Conservation (phyloP, 2,329 filamentous ascomycete species). For the Claviceps capensis region DNA sequence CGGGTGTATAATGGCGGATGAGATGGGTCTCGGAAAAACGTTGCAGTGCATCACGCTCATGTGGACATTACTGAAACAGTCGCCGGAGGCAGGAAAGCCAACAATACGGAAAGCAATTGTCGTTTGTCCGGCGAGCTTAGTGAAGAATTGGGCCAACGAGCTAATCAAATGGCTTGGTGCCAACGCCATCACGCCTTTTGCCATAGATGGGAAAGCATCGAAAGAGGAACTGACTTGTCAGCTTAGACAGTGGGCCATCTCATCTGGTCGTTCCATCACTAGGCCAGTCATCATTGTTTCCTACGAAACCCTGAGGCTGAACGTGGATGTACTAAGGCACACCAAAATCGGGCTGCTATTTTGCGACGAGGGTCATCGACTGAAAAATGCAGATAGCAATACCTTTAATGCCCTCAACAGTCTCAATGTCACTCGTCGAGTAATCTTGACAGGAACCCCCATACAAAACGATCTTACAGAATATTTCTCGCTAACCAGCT, state of each 20-base stretch:
- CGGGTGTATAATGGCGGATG: slow-evolving; percentile 98
- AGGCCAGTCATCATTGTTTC: slow-evolving; percentile 94
- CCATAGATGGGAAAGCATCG: slow-evolving; percentile 88
- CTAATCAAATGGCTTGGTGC: slow-evolving; percentile 90
- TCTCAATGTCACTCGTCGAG: slow-evolving; percentile 77
- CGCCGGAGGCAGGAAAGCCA: slow-evolving; percentile 81
- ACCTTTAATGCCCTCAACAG: slow-evolving; percentile 86
- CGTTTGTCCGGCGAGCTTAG: slow-evolving; percentile 88
- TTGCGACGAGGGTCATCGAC: slow-evolving; percentile 88
- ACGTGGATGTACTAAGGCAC: slow-evolving; percentile 79
- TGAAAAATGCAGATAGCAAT: slow-evolving; percentile 94
- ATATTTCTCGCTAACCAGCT: slow-evolving; percentile 91
- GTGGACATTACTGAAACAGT: slow-evolving; percentile 95
- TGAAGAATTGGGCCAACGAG: slow-evolving; percentile 97
- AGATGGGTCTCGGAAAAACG: slow-evolving; percentile 97
- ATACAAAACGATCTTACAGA: slow-evolving; percentile 98
- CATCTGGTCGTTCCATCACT: slow-evolving; percentile 77
- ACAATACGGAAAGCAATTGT: slow-evolving; percentile 96
- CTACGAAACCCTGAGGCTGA: slow-evolving; percentile 86
- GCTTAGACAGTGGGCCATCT: slow-evolving; percentile 87
- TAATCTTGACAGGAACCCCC: slow-evolving; percentile 91
- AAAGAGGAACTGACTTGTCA: slow-evolving; percentile 88
- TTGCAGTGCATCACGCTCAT: slow-evolving; percentile 92
- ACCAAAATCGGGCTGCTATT: slow-evolving; percentile 85
- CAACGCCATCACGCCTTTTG: slow-evolving; percentile 84